These are phyloP conservation scores for Fonsecaea monophora DNA, from an alignment of 2,329 filamentous ascomycete species.

Conservation along the genomic window DNA sequence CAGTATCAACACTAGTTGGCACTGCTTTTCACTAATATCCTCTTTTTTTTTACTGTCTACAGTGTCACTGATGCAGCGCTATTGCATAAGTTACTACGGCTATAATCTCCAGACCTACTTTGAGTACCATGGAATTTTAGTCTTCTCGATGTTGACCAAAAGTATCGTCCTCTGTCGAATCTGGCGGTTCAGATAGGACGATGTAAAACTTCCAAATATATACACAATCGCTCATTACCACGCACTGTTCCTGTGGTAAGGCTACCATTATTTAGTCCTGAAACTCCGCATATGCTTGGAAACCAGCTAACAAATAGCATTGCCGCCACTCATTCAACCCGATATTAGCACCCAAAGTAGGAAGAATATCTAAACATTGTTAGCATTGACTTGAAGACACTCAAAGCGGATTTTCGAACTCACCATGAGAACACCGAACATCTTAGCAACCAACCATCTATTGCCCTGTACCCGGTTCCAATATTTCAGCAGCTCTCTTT, in stretches of 20 bases:
- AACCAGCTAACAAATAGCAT: not conserved
- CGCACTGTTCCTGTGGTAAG: not conserved
- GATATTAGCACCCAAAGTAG: constrained; percentile 73
- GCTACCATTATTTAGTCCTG: not conserved
- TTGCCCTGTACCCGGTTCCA: constrained; percentile 95
- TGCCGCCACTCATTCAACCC: constrained; percentile 33
- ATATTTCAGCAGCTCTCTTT: constrained; percentile 94
- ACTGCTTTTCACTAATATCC: not conserved
- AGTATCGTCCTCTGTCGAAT: not conserved
- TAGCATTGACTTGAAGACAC: constrained; percentile 7
- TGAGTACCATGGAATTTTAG: not conserved
- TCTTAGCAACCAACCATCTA: constrained; percentile 88
- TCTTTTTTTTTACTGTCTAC: not conserved
- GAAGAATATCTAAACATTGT: constrained; percentile 72
- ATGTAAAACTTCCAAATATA: not conserved
- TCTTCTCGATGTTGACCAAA: not conserved
- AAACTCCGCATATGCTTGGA: constrained; percentile 1
- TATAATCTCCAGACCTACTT: not conserved
- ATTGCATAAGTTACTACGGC: not conserved
- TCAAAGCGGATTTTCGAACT: constrained; percentile 28
- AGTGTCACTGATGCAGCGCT: not conserved
- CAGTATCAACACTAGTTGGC: not conserved
- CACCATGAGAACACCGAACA: constrained; percentile 82
- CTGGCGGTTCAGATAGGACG: not conserved
- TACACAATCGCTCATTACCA: not conserved